phyloP scores from a whole-genome alignment of 1,139 yeast genomes.

The Yarrowia galli region DNA sequence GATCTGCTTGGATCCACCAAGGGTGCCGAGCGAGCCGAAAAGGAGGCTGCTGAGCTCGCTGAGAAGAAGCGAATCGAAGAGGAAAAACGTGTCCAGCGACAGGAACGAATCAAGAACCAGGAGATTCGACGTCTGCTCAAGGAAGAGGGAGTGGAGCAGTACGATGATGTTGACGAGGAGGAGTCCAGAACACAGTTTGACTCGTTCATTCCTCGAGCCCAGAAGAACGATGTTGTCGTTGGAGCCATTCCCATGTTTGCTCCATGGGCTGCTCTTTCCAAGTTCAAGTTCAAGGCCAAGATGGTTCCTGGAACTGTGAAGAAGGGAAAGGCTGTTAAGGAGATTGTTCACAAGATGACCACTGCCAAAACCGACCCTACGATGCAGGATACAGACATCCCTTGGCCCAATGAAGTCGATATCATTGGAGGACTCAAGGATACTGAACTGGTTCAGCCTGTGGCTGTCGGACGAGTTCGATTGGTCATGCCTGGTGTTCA shows the following conservation, averaged over 20 bases:
- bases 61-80: constrained; percentile 52
- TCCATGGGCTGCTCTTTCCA: constrained; percentile 83
- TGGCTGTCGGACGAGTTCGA: constrained; percentile 59
- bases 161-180: constrained; percentile 48
- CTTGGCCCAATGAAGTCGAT: constrained; percentile 77
- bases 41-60: constrained; percentile 47
- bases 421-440: constrained; percentile 65
- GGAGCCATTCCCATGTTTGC: constrained; percentile 89
- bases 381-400: constrained; percentile 60
- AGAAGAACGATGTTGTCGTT: constrained; percentile 54
- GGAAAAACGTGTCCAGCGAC: constrained; percentile 49
- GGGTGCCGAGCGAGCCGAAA: constrained; percentile 59
- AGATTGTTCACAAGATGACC: constrained; percentile 66
- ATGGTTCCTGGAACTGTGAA: constrained; percentile 86
- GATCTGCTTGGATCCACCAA: constrained; percentile 83
- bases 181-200: constrained; percentile 47
- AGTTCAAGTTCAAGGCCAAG: constrained; percentile 82
- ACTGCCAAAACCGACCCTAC: constrained; percentile 62
- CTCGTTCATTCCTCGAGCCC: constrained; percentile 51
- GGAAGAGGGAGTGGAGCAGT: constrained; percentile 50
- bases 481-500: constrained; percentile 47
- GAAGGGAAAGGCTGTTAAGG: constrained; percentile 85
- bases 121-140: constrained; percentile 54
- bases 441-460: constrained; percentile 58
- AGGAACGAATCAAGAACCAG: constrained; percentile 58